These are phyloP conservation scores for Trichoderma orchidacearum DNA, from an alignment of 495 filamentous ascomycete species.

Conservation along the genomic window DNA sequence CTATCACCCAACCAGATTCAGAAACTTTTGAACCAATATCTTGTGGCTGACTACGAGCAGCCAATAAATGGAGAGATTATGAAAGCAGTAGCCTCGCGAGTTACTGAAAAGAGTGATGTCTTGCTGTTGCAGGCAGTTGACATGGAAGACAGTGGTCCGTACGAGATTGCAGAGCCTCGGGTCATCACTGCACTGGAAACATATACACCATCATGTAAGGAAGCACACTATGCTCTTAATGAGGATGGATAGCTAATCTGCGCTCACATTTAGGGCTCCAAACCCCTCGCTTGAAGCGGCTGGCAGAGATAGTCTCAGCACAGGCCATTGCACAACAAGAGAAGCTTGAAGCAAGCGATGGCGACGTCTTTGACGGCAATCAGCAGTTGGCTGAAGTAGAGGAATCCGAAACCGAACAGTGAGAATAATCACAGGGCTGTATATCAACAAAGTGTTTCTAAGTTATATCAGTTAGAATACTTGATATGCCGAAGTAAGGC, in stretches of 20 bases:
- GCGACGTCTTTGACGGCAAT: constrained; percentile 24
- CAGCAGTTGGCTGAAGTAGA: constrained; percentile 28
- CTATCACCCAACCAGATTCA: constrained; percentile 98
- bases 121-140: constrained; percentile 86
- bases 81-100: constrained; percentile 94
- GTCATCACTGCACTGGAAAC: constrained; percentile 95
- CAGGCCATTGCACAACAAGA: constrained; percentile 92
- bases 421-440: constrained; percentile 12
- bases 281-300: constrained; percentile 82
- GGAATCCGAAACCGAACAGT: constrained; percentile 16
- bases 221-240: background rate
- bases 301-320: constrained; percentile 93
- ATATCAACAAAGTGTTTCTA: constrained; percentile 4
- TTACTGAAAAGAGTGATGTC: constrained; percentile 97
- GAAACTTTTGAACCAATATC: constrained; percentile 95
- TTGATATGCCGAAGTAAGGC: background rate
- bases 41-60: constrained; percentile 98
- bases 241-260: constrained; percentile 3
- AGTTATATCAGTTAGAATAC: background rate
- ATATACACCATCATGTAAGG: constrained; percentile 86
- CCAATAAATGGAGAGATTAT: constrained; percentile 99
- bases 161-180: constrained; percentile 94
- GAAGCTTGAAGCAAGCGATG: constrained; percentile 45
- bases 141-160: constrained; percentile 99
- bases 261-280: constrained; percentile 57